Evolutionary conservation across 2,329 filamentous ascomycete species (phyloP), one percentile per base, ranked within the genome.

Genomic region (Ophiocordyceps australis): DNA sequence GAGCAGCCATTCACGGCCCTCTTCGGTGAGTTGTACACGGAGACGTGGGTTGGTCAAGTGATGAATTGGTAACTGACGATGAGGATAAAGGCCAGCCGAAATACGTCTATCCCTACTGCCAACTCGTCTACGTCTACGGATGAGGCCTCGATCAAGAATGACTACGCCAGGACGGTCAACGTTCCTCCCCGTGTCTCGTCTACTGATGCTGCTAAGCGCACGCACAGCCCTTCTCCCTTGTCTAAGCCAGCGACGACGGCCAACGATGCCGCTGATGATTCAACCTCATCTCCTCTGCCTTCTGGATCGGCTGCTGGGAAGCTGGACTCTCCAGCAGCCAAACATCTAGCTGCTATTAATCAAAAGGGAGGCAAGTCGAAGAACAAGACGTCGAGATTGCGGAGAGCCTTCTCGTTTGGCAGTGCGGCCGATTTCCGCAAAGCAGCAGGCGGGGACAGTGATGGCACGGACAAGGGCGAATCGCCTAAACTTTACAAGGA

Each of bases 341-440:
- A 82, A 47, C 82, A 91, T 30, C 65, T 95, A 20, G 73, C 79
- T 23, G 82, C 85, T n/a, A 62, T 95, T 29, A 86, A 75, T 32
- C 78, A 86, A 37, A 86, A 79, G 44, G 80, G 81, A 28, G 59
- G 59, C 16, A 78, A 70, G 44, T 65, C 74, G 35, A 83, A 82
- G 45, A 82, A 74, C 54, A 94, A 94, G 54, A 80, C 77, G 3
- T 85, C 79, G 12, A 66, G 85, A 36, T 59, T 98, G 31, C 72
- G 89, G 28, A 69, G 89, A 38, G 89, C 89, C 0, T 93, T 98
- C 42, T 98, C 89, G 0, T 98, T 98, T 51, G 85, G 89, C 25
- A 95, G 86, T 46, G 81, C 85, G 22, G 81, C 86, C 7, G 89
- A 98, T 45, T 70, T 98, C 24, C 69, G 77, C 34, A 77, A 77